These are phyloP conservation scores for Allium fistulosum DNA, from an alignment of 106 monocot genomes.

Conservation along the genomic window DNA sequence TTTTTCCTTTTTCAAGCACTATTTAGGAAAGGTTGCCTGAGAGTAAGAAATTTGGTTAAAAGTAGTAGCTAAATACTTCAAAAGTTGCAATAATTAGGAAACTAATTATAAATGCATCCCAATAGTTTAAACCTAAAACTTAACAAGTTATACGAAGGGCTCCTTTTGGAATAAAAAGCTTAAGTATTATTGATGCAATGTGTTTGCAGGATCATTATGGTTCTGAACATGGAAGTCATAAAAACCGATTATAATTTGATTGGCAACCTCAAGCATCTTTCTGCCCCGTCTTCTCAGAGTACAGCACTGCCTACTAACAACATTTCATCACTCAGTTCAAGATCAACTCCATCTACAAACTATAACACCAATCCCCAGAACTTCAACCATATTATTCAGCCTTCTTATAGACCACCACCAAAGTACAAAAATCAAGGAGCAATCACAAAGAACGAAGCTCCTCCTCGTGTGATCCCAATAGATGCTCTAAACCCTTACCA, in stretches of 20 bases:
- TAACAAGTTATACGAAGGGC: too few species aligned
- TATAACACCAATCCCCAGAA: conserved; percentile 10
- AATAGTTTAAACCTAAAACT: too few species aligned
- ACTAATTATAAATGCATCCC: too few species aligned
- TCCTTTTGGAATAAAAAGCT: too few species aligned
- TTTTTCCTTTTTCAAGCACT: too few species aligned
- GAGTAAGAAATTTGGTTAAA: too few species aligned
- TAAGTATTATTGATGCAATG: too few species aligned
- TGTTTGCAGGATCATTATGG: conserved; percentile 63
- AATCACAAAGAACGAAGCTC: conserved; percentile 85
- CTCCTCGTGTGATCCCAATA: conserved; percentile 78
- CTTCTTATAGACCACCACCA: conserved; percentile 83
- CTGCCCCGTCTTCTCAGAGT: conserved; percentile 11
- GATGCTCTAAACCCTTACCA: conserved; percentile 87
- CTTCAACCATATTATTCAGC: conserved; percentile 60
- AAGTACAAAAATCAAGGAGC: conserved; percentile 63
- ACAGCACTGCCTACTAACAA: conserved; percentile 10
- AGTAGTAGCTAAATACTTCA: too few species aligned
- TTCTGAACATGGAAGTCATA: conserved; percentile 82
- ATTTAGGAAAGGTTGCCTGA: too few species aligned
- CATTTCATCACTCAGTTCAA: background rate
- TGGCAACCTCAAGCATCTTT: conserved; percentile 32
- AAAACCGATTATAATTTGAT: conserved; percentile 41
- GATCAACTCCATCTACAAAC: conserved; percentile 13
- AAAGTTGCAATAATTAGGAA: too few species aligned